These are phyloP conservation scores for Wolfiporia cocos DNA, from an alignment of 1,284 basidiomycete genomes.

Conservation along the genomic window DNA sequence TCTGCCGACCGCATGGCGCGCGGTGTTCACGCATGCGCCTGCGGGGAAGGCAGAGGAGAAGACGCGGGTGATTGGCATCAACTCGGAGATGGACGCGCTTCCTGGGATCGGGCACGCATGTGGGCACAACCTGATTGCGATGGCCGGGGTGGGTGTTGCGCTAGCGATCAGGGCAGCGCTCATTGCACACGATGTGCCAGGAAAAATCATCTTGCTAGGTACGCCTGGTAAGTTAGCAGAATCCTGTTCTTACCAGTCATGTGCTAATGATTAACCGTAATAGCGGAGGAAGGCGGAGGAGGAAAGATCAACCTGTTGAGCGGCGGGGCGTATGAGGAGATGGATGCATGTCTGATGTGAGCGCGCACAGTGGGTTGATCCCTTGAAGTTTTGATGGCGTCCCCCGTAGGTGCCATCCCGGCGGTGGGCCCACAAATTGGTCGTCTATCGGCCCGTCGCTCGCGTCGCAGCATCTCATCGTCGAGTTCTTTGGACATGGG, in stretches of 20 bases:
- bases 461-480: conserved; percentile 52
- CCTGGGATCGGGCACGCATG: conserved; percentile 71
- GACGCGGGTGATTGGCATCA: conserved; percentile 46
- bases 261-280: too few species aligned
- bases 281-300: conserved; percentile 74
- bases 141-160: conserved; percentile 74
- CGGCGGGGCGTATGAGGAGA: conserved; percentile 66
- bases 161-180: conserved; percentile 61
- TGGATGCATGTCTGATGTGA: conserved; percentile 76
- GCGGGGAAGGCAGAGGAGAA: background rate
- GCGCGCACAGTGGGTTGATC: too few species aligned
- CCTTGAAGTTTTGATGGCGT: too few species aligned
- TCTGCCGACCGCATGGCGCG: conserved; percentile 68
- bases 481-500: conserved; percentile 67
- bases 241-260: too few species aligned
- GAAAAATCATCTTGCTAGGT: conserved; percentile 74
- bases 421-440: conserved; percentile 40
- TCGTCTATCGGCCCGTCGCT: conserved; percentile 45
- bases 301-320: conserved; percentile 75
- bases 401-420: conserved; percentile 65
- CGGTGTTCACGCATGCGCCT: conserved; percentile 37
- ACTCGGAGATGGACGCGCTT: conserved; percentile 69
- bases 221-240: conserved; percentile 74
- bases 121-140: conserved; percentile 84
- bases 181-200: conserved; percentile 52